Evolutionary conservation across 495 filamentous ascomycete species (phyloP).

Genomic region (Hypoxylon fuscum): DNA sequence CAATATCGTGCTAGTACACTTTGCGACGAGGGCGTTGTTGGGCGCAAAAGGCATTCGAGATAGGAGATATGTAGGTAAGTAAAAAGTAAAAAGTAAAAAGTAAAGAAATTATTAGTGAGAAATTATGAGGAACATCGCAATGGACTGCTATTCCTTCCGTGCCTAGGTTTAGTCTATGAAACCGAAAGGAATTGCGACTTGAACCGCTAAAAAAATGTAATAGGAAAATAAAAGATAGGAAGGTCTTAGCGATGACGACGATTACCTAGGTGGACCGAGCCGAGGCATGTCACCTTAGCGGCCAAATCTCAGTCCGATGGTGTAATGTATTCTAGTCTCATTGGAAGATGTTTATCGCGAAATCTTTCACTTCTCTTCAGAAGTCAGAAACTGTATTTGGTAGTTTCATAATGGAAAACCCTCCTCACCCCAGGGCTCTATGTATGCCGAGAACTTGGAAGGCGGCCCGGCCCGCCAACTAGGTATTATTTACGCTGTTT

Average conservation of each 20-base stretch:
- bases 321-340: no score
- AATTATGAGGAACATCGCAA: background rate
- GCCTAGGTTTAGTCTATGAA: background rate
- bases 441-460: no score
- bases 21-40: conserved; percentile 32
- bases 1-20: conserved; percentile 50
- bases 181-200: background rate
- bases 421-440: no score
- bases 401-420: no score
- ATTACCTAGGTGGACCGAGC: background rate
- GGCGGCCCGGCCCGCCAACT: no score
- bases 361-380: no score
- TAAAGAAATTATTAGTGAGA: background rate
- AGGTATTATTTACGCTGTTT: no score
- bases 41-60: conserved; percentile 38
- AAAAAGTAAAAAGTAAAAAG: no score
- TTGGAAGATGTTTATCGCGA: no score
- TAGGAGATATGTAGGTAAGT: background rate
- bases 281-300: background rate
- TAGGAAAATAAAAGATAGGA: background rate
- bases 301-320: no score
- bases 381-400: no score
- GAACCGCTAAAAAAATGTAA: background rate
- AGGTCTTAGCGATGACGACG: background rate
- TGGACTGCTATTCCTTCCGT: background rate